Percentiles rank a stretch among this genome's conserved stretches.
These are phyloP conservation scores for Balansia obtecta DNA, from an alignment of 2,329 filamentous ascomycete genomes.

Conservation along the genomic window DNA sequence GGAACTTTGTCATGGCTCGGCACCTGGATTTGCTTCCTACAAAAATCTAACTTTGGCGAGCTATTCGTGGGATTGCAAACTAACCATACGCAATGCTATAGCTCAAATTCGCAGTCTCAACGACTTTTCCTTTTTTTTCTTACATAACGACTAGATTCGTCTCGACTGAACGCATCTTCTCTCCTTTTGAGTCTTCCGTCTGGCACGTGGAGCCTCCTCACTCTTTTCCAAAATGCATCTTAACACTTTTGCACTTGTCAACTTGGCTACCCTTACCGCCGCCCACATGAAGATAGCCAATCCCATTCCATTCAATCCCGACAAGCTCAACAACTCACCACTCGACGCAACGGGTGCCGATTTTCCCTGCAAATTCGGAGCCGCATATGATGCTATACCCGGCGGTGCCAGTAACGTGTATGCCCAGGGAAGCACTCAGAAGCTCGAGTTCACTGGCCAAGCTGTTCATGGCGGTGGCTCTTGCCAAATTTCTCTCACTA, in stretches of 20 bases:
- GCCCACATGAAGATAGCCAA: constrained; percentile 67
- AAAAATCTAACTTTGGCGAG: neutral
- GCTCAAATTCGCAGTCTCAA: neutral
- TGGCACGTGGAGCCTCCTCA: constrained; percentile 17
- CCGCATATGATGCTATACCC: constrained; percentile 26
- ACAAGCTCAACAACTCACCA: constrained; percentile 45
- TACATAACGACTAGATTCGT: no score
- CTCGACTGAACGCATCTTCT: constrained; percentile 3
- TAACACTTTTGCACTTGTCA: constrained; percentile 37
- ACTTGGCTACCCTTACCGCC: constrained; percentile 45
- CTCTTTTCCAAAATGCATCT: constrained; percentile 34
- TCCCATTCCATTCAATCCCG: constrained; percentile 49
- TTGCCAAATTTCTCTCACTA: constrained; percentile 80
- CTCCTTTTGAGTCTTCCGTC: constrained; percentile 16
- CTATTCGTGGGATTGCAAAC: neutral
- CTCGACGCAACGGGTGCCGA: constrained; percentile 46
- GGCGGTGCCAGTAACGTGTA: constrained; percentile 44
- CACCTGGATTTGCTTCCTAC: neutral
- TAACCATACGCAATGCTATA: neutral
- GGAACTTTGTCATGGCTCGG: neutral
- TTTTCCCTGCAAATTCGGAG: constrained; percentile 71
- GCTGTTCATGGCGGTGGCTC: constrained; percentile 85
- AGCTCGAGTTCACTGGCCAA: constrained; percentile 53
- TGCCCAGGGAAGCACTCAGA: constrained; percentile 26
- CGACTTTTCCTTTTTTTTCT: no score